Base-by-base conservation (phyloP, 176 grass and related monocot genomes). In the Cenchrus purpureus region DNA sequence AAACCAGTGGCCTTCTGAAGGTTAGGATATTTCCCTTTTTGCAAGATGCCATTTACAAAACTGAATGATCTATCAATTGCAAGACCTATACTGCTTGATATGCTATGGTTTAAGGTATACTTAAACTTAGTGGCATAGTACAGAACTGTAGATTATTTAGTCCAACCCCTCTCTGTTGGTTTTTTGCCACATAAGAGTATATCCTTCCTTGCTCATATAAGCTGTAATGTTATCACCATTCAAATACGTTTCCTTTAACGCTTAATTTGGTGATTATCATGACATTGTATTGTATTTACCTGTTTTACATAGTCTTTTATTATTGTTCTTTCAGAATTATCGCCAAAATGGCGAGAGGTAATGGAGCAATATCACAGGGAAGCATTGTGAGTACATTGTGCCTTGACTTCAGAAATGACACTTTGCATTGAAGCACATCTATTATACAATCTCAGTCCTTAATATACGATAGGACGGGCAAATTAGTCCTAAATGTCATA, bases 341-440 rank as follows among this genome's bases (percentile, higher is more conserved):
- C 95, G 58, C 91, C 91, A 10, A 74, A 83, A 87, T 98, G 97
- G 97, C 88, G 86, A 68, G 84, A 92, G 22, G 82, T 93, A 22
- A 98, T 98, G 97, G 86, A 98, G 86, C 81, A 69, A 69, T 98
- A 98, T 89, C 97, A 98, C 67, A 87, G 73, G 16, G 93, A 98
- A 74, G 91, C 97, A 79, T 86, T 98, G 97, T 98, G 90, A 87
- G 91, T 89, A 68, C 31, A 74, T 58, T 67, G n/a, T 22, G 1
- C 73, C 12, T 77, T 88, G 32, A 78, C 50, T 68, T 50, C 8
- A 76, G 45, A 74, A 45, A 51, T 46, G 34, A 58, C 34, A 82
- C 13, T 82, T 82, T 55, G 14, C 37, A 34, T 83, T 32, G 22
- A 12, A 83, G 22, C 15, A 20, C 63, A 37, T 32, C 15, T 70